Conservation (phyloP, 2,329 filamentous ascomycete genomes). For the Clarireedia paspali region DNA sequence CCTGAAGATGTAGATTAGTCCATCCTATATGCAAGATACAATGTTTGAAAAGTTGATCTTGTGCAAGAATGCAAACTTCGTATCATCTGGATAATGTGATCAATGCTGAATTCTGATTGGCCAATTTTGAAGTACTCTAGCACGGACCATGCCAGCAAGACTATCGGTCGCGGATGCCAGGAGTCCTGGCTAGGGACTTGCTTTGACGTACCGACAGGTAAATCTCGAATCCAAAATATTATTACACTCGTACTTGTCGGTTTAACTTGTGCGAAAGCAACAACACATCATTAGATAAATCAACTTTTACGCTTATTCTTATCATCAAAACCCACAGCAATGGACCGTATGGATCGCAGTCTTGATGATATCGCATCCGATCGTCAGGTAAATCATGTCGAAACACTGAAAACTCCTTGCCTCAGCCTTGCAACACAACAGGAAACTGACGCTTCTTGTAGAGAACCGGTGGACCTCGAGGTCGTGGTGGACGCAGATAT, state of each 20-base stretch:
- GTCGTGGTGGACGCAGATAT: slow-evolving; percentile 27
- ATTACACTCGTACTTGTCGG: not conserved
- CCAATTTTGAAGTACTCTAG: not conserved
- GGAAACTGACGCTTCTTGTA: slow-evolving; percentile 12
- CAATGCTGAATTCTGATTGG: no score
- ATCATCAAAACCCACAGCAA: not conserved
- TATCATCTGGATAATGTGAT: no score
- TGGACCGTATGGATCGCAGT: slow-evolving; percentile 41
- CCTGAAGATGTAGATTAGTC: no score
- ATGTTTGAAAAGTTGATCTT: no score
- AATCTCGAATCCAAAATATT: not conserved
- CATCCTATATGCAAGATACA: no score
- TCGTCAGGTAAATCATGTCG: slow-evolving; percentile 41
- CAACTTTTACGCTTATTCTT: not conserved
- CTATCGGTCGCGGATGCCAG: no score
- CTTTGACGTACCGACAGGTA: not conserved
- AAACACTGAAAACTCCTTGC: not conserved
- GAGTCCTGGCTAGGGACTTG: no score
- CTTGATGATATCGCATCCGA: slow-evolving; percentile 58
- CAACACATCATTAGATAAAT: not conserved
- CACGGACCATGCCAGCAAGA: not conserved
- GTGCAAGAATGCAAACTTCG: no score
- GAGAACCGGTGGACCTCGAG: slow-evolving; percentile 26
- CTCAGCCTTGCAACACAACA: slow-evolving; percentile 23
- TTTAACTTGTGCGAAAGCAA: not conserved